phyloP scores from a whole-genome alignment of 176 grass and related monocot genomes.

The Paspalum vaginatum region DNA sequence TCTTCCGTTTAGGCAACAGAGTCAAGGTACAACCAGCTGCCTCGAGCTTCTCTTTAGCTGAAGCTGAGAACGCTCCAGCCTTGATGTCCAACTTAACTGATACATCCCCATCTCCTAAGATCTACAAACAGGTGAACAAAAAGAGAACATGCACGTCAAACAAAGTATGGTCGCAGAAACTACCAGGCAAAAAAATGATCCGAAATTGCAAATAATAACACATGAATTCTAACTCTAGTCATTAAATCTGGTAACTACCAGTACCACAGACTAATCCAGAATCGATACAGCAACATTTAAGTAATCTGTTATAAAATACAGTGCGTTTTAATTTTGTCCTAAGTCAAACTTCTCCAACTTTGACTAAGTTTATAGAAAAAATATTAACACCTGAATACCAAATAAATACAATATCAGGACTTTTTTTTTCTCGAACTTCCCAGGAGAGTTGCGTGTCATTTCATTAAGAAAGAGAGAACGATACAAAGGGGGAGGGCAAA shows the following conservation, averaged over 20 bases:
- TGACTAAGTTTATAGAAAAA: too few relatives aligned
- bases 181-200: slow-evolving; percentile 17
- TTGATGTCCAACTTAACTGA: slow-evolving; percentile 88
- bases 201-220: not conserved
- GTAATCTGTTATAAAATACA: not conserved
- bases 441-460: too few relatives aligned
- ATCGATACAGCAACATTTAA: not conserved
- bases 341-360: too few relatives aligned
- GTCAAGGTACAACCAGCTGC: slow-evolving; percentile 80
- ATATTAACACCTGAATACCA: too few relatives aligned
- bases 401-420: too few relatives aligned
- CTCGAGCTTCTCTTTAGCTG: slow-evolving; percentile 88
- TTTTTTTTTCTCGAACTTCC: too few relatives aligned
- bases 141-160: slow-evolving; percentile 25
- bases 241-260: not conserved
- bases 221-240: not conserved
- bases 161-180: not conserved
- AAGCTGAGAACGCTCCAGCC: slow-evolving; percentile 76
- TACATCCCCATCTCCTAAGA: slow-evolving; percentile 89
- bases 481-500: too few relatives aligned
- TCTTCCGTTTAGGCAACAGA: slow-evolving; percentile 83
- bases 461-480: too few relatives aligned
- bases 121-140: slow-evolving; percentile 49
- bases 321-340: too few relatives aligned
- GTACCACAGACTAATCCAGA: not conserved